phyloP scores from a whole-genome alignment of 2,329 filamentous ascomycete genomes.

The Ophiostoma novo-ulmi region DNA sequence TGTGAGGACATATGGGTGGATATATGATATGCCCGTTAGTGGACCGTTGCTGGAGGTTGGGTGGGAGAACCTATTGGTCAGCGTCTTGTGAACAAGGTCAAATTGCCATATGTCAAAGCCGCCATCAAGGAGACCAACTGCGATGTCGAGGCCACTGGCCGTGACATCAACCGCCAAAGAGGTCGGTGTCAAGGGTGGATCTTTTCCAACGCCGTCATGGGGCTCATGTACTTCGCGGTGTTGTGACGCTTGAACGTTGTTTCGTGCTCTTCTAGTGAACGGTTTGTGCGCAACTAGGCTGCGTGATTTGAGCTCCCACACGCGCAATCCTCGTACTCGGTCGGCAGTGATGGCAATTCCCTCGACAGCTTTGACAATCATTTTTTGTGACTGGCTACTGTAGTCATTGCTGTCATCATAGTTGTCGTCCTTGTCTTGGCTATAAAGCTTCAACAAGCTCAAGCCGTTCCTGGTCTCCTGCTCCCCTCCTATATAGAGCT shows the following conservation, averaged over 20 bases:
- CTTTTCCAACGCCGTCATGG: neutral
- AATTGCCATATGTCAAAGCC: slow-evolving; percentile 66
- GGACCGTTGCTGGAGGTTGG: slow-evolving; percentile 58
- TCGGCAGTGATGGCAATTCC: slow-evolving; percentile 77
- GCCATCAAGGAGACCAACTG: slow-evolving; percentile 67
- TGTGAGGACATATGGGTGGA: slow-evolving; percentile 70
- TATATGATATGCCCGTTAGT: slow-evolving; percentile 65
- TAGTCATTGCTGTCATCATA: neutral
- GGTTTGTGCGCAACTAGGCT: slow-evolving; percentile 50
- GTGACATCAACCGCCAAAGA: slow-evolving; percentile 60
- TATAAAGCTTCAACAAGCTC: slow-evolving; percentile 37
- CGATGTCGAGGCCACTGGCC: slow-evolving; percentile 50
- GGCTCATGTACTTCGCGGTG: neutral
- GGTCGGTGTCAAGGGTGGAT: slow-evolving; percentile 43
- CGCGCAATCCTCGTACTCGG: slow-evolving; percentile 61
- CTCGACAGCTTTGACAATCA: slow-evolving; percentile 72
- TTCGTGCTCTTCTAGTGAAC: slow-evolving; percentile 30
- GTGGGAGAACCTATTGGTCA: slow-evolving; percentile 54
- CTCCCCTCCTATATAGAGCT: slow-evolving; percentile 51
- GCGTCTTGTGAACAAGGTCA: slow-evolving; percentile 36
- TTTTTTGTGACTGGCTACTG: slow-evolving; percentile 38
- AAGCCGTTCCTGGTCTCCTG: slow-evolving; percentile 1
- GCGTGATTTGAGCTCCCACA: slow-evolving; percentile 67
- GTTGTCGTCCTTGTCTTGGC: slow-evolving; percentile 27
- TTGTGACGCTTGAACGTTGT: neutral